These are phyloP conservation scores for Gomphus bonarii DNA, from an alignment of 1,284 basidiomycete species.

Conservation along the genomic window DNA sequence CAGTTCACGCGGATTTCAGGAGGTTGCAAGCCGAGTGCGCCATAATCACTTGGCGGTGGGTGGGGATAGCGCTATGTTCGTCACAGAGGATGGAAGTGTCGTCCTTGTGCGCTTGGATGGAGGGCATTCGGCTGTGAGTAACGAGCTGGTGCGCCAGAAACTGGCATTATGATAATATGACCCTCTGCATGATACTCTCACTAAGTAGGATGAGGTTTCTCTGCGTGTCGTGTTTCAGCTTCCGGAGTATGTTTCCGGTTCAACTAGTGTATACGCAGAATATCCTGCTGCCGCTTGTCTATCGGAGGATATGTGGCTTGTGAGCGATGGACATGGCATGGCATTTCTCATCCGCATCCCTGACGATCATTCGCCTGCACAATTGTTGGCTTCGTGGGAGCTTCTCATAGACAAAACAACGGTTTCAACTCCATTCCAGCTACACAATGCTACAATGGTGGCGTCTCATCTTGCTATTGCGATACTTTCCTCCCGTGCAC, in stretches of 20 bases:
- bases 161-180: background rate
- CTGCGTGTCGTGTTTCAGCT: slow-evolving; percentile 15
- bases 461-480: slow-evolving; percentile 32
- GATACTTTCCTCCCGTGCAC: slow-evolving; percentile 31
- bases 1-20: slow-evolving; percentile 52
- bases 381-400: slow-evolving; percentile 45
- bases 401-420: slow-evolving; percentile 25
- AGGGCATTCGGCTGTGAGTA: background rate
- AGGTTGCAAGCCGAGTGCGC: slow-evolving; percentile 74
- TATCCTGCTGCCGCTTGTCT: slow-evolving; percentile 69
- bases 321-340: slow-evolving; percentile 65
- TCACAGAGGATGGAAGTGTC: slow-evolving; percentile 60
- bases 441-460: slow-evolving; percentile 35
- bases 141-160: background rate
- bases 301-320: slow-evolving; percentile 38
- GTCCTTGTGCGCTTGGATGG: slow-evolving; percentile 44
- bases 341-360: slow-evolving; percentile 48
- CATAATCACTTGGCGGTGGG: slow-evolving; percentile 73
- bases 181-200: background rate
- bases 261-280: slow-evolving; percentile 37
- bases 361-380: slow-evolving; percentile 25
- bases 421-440: slow-evolving; percentile 41
- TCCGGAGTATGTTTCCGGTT: slow-evolving; percentile 14
- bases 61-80: slow-evolving; percentile 45
- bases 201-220: slow-evolving; percentile 5